Evolutionary conservation across 345 rosid species (phyloP).

Genomic region (Carallia pectinifolia): DNA sequence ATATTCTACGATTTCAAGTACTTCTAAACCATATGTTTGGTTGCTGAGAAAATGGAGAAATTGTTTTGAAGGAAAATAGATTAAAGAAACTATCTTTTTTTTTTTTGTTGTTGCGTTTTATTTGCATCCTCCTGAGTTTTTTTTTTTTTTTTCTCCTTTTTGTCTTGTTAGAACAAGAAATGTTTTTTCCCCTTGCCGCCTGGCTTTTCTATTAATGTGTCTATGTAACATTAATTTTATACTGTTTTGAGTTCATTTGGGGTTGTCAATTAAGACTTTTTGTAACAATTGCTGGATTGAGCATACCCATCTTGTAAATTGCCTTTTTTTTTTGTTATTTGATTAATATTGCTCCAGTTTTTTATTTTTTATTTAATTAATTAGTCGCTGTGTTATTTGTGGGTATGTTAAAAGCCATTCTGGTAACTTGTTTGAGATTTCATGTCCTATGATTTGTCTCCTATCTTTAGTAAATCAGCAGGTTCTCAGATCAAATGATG

Average conservation of each 20-base stretch:
- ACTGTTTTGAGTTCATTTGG: too few relatives aligned
- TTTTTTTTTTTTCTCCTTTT: too few relatives aligned
- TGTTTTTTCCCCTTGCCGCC: too few relatives aligned
- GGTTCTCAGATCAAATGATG: background rate
- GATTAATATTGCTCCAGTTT: conserved; percentile 15
- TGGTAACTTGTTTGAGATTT: background rate
- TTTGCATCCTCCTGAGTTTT: background rate
- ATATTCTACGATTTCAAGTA: background rate
- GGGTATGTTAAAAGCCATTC: background rate
- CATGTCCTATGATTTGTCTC: background rate
- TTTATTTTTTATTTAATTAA: background rate
- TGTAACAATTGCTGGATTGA: conserved; percentile 26
- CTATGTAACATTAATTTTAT: too few relatives aligned
- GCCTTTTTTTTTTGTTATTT: background rate
- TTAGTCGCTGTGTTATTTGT: conserved; percentile 15
- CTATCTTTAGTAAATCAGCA: background rate
- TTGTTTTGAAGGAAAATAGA: background rate
- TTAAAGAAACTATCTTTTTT: background rate
- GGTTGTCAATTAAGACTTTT: too few relatives aligned
- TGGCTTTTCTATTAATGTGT: too few relatives aligned
- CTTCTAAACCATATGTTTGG: background rate
- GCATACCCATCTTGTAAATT: conserved; percentile 19
- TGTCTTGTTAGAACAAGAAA: too few relatives aligned
- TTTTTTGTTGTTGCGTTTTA: background rate
- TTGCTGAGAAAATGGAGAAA: conserved; percentile 16